Conservation (phyloP, 345 rosid genomes). For the Lepidium africanum region DNA sequence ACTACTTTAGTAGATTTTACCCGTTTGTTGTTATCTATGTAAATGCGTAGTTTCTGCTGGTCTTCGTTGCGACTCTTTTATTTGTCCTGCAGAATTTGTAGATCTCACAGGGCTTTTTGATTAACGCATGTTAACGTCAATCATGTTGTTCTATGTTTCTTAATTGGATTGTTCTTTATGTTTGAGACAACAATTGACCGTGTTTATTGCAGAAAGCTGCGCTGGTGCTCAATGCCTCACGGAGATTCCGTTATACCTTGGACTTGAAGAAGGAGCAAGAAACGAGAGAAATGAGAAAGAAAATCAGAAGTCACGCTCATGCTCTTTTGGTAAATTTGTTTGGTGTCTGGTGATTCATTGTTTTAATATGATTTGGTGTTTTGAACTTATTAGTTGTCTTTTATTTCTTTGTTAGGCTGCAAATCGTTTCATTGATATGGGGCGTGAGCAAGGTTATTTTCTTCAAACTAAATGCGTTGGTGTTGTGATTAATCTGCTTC, state of each 20-base stretch:
- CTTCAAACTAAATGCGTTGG: background rate
- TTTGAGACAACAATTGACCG: background rate
- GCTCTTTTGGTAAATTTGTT: constrained; percentile 38
- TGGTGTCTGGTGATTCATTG: background rate
- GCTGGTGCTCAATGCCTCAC: constrained; percentile 89
- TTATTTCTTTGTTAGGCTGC: constrained; percentile 59
- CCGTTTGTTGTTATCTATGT: background rate
- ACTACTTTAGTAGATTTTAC: background rate
- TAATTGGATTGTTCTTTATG: background rate
- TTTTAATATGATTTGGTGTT: background rate
- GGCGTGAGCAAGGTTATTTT: constrained; percentile 45
- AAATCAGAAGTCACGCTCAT: constrained; percentile 78
- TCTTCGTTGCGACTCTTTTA: background rate
- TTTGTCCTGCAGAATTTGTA: background rate
- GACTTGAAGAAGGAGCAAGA: constrained; percentile 88
- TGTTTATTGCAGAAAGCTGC: constrained; percentile 74
- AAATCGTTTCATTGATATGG: constrained; percentile 49
- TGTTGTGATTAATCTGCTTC: background rate
- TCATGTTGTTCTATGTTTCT: background rate
- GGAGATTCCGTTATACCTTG: constrained; percentile 93
- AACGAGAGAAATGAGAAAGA: constrained; percentile 42
- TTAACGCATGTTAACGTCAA: too few species aligned
- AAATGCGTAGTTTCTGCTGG: background rate
- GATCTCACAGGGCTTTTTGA: background rate
- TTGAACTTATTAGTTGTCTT: background rate